Conservation (phyloP, 495 filamentous ascomycete species). For the Aspergillus panamensis region DNA sequence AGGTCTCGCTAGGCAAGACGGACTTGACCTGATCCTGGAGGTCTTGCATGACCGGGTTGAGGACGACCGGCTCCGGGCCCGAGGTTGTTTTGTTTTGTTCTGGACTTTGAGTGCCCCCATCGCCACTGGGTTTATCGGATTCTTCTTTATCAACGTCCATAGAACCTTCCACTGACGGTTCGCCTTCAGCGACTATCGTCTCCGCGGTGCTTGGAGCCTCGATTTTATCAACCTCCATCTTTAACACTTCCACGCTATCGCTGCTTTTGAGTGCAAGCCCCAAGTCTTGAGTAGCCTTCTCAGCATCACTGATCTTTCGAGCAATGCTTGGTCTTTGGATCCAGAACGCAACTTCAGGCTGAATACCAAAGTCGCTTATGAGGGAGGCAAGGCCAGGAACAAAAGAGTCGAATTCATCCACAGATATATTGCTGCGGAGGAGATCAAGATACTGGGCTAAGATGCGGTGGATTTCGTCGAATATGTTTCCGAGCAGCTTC, state of each 20-base stretch:
- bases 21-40: slow-evolving; percentile 65
- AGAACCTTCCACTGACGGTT: slow-evolving; percentile 15
- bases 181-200: slow-evolving; percentile 15
- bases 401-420: slow-evolving; percentile 73
- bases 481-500: slow-evolving; percentile 78
- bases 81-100: slow-evolving; percentile 11
- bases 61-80: slow-evolving; percentile 38
- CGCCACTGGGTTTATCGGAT: slow-evolving; percentile 5
- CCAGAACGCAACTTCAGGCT: slow-evolving; percentile 81
- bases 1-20: slow-evolving; percentile 58
- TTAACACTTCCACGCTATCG: slow-evolving; percentile 24
- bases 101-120: slow-evolving; percentile 7
- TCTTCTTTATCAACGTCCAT: slow-evolving; percentile 44
- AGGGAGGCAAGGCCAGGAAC: slow-evolving; percentile 74
- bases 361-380: slow-evolving; percentile 75
- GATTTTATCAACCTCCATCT: slow-evolving; percentile 31
- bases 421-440: slow-evolving; percentile 70
- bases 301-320: slow-evolving; percentile 48
- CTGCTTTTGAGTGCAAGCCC: slow-evolving; percentile 21
- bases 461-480: slow-evolving; percentile 84
- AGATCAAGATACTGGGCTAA: slow-evolving; percentile 87
- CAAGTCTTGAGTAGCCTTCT: slow-evolving; percentile 29
- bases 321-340: slow-evolving; percentile 71
- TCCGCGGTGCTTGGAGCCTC: slow-evolving; percentile 34
- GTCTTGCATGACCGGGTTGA: slow-evolving; percentile 71